Evolutionary conservation across 306 rosid species (phyloP).

Genomic region (Vigna trinervia): DNA sequence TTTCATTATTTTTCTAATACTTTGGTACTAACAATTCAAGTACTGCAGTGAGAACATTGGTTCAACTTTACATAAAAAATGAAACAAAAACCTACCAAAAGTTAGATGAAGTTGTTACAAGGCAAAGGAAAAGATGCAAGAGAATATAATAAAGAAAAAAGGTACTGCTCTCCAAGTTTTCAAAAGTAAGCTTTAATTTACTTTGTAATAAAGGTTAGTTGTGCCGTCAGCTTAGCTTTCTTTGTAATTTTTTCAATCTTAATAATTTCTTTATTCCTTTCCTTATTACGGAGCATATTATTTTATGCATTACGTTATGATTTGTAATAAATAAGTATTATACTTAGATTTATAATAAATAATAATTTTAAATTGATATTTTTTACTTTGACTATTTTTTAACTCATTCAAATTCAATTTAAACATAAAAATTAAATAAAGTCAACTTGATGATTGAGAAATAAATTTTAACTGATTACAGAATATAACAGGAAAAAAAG

Average conservation of each 20-base stretch:
- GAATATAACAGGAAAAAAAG: no score
- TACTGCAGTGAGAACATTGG: neutral
- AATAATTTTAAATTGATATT: neutral
- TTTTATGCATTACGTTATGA: neutral
- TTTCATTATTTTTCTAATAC: neutral
- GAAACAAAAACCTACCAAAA: neutral
- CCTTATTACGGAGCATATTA: neutral
- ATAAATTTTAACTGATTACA: neutral
- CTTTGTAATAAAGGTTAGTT: slow-evolving; percentile 16
- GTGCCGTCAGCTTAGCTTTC: slow-evolving; percentile 20
- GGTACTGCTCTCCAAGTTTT: neutral
- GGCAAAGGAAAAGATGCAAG: neutral
- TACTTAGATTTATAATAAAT: neutral
- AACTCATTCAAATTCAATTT: neutral
- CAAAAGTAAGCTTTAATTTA: slow-evolving; percentile 17
- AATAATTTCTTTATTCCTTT: neutral
- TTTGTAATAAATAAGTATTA: neutral
- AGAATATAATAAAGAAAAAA: neutral
- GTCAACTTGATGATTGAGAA: neutral
- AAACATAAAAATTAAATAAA: neutral
- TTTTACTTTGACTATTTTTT: neutral
- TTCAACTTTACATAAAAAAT: neutral
- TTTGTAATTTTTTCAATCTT: neutral
- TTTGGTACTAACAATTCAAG: neutral
- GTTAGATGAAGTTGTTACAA: neutral